Evolutionary conservation across 768 basidiomycete species (phyloP).

Genomic region (Boletus rex-veris): DNA sequence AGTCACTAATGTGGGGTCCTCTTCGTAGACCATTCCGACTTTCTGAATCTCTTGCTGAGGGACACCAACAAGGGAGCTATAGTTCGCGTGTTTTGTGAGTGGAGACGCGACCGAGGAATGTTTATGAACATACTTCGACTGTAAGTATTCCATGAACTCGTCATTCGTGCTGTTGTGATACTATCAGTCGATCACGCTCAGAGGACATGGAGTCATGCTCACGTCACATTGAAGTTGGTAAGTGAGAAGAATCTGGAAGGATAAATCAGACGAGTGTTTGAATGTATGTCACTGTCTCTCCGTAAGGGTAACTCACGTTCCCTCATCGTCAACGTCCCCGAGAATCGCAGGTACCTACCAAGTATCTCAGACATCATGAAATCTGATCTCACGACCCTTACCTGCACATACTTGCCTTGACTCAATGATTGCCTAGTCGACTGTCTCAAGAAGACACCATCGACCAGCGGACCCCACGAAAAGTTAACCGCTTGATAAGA

Average conservation of each 20-base stretch:
- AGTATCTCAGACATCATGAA: background rate
- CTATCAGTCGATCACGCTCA: background rate
- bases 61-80: conserved; percentile 11
- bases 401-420: conserved; percentile 33
- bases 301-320: background rate
- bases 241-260: conserved; percentile 29
- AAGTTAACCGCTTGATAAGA: conserved; percentile 9
- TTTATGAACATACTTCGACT: background rate
- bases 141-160: conserved; percentile 1
- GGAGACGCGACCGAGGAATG: background rate
- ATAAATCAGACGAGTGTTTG: background rate
- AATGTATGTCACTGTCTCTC: background rate
- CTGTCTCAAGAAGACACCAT: background rate
- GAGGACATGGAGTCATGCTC: conserved; percentile 18
- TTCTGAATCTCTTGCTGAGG: conserved; percentile 1
- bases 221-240: background rate
- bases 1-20: conserved; percentile 1
- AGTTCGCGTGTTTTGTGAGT: background rate
- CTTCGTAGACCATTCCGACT: background rate
- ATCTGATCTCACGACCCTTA: background rate
- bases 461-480: conserved; percentile 12
- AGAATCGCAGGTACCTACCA: conserved; percentile 1
- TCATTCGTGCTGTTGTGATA: background rate
- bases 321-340: conserved; percentile 1
- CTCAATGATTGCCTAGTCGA: background rate